Conservation (phyloP, 2,329 filamentous ascomycete genomes). For the Cladosporium sp. region DNA sequence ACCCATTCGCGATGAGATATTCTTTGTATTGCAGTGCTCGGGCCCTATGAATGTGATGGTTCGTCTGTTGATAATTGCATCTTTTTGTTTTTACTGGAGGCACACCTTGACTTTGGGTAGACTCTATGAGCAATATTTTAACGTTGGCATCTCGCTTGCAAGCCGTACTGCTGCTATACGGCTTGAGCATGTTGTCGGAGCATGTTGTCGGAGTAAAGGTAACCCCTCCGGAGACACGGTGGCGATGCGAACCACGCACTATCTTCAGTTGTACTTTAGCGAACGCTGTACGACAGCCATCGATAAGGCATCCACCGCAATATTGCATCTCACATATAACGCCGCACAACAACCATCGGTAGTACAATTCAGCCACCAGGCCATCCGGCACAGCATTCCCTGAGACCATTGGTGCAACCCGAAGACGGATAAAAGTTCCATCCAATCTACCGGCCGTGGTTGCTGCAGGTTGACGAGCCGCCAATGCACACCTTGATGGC, state of each 20-base stretch:
- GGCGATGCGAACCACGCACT: background rate
- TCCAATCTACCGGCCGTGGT: background rate
- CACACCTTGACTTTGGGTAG: too few relatives aligned
- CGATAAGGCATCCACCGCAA: background rate
- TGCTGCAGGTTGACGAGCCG: slow-evolving; percentile 12
- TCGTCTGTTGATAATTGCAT: too few relatives aligned
- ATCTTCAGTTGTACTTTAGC: background rate
- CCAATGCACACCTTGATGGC: slow-evolving; percentile 13
- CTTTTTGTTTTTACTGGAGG: too few relatives aligned
- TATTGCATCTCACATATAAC: background rate
- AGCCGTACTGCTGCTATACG: background rate
- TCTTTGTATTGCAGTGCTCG: slow-evolving; percentile 8
- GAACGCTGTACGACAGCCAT: background rate
- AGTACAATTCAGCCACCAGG: background rate
- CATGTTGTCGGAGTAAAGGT: too few relatives aligned
- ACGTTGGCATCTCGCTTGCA: background rate
- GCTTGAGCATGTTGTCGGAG: too few relatives aligned
- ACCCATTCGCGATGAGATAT: slow-evolving; percentile 13
- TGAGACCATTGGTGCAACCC: background rate
- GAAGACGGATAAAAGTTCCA: slow-evolving; percentile 2
- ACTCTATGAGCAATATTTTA: background rate
- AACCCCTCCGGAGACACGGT: too few relatives aligned
- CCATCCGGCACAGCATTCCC: background rate
- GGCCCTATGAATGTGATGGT: background rate
- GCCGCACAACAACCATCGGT: background rate